Evolutionary conservation across 192 early-diverging fungal species (phyloP), one percentile per base, ranked within the genome.

Genomic region (Gigaspora rosea): DNA sequence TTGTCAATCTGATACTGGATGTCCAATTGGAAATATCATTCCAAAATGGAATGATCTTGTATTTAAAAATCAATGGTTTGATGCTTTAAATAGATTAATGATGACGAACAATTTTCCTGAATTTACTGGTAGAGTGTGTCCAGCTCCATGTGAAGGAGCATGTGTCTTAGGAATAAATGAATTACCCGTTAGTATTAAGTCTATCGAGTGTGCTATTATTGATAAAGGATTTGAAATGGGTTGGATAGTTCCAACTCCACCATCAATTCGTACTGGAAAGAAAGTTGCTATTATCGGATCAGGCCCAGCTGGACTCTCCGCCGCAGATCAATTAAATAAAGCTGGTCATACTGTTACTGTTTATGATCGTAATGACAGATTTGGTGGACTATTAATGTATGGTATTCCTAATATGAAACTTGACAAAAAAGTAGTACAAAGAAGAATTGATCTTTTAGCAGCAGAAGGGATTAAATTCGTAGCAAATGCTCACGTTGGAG

Each of bases 321-420:
- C 95, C 15, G 97, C 97, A 20, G 97, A 99, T 82, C 96, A 97
- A 88, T 88, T 99, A 70, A 99, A 99, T 86, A 93, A 93, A 84
- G 96, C 95, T 64, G 97, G 97, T 15, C 97, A 99, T 82, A 66
- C 63, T 7, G 96, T 99, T 33, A 97, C 95, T 8, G 96, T 99
- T 65, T 99, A 95, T 78, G 97, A 99, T 82, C 93, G 97, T 76
- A 95, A 98, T 76, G 97, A 99, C 76, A 92, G 95, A 54, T 89
- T 94, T 73, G 97, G 97, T 80, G 97, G 97, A 62, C 83, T 99
- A 65, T 88, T 99, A 75, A 95, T 96, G 88, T 99, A 99, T 84
- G 97, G 97, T 77, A 99, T 99, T 71, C 97, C 97, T 61, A 99
- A 99, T 88, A 99, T 99, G 97, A 99, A 99, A 89, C 92, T 99